Evolutionary conservation across 2,329 filamentous ascomycete genomes (phyloP), one percentile per base, ranked within the genome.

Genomic region (Fusarium poae): DNA sequence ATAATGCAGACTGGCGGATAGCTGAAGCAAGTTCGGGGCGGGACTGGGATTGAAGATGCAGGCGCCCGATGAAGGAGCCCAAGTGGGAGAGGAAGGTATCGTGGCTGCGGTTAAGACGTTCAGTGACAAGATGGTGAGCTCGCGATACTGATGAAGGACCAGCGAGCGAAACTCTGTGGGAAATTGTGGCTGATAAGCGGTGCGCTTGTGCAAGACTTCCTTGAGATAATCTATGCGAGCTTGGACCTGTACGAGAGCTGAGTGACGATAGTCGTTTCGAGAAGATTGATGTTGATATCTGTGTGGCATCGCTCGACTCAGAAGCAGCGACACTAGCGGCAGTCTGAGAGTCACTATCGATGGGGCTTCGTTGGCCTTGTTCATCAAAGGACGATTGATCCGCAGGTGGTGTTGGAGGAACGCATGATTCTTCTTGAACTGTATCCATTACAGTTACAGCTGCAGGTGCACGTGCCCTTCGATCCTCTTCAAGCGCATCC

Each of bases 1-100:
- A 94, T 10, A 89, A 85, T 12, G 94, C 92, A 11, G 94, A 93
- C 77, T 95, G 91, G 76, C 92, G 91, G 48, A 97, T 95, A 18
- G 92, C 94, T 13, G 90, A 82, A 32, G 94, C 89, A 49, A 98
- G 85, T 77, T 97, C 94, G 2, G 91, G 88, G 11, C 93, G 91
- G 10, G 94, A 96, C 66, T 96, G 91, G n/a, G 94, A 96, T 77
- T 97, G 94, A 63, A 97, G 84, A 78, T 97, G 93, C 57, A 97
- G 86, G 37, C 89, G 85, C 18, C 96, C 96, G 77, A 98, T 95
- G 77, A 98, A 97, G 6, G 93, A 97, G 51, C 93, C 95, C 52
- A 99, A 88, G 75, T 94, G 92, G 9, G 94, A 96, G 54, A 99
- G 83, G 75, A 98, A 97, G 10, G 88, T 88, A 80, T 98, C 94